Evolutionary conservation across 1,139 yeast genomes (phyloP), one percentile per base, ranked within the genome.

Genomic region (Saccharomyces hybrid): DNA sequence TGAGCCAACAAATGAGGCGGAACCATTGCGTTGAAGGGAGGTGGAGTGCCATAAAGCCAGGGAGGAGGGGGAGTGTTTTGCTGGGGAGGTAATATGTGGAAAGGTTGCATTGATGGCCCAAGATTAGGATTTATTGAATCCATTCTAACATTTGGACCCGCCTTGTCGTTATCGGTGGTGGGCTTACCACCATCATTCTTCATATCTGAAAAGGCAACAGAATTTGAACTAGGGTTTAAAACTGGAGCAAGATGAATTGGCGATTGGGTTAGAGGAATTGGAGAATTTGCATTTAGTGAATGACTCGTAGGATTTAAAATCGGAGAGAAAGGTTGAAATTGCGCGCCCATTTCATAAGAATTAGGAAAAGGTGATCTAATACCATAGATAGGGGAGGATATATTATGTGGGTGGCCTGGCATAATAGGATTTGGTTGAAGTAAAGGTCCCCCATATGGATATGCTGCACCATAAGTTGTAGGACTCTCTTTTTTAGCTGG

Each of bases 371-470:
- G 69, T n/a, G 71, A 67, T 44, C 60, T 66, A 16, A 65, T 58
- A 11, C 67, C 64, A 54, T 62, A 63, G n/a, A 55, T 59, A 14
- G 63, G 62, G 9, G 59, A 57, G 9, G 62, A 47, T 27, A 55
- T 54, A 23, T 64, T 61, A 20, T 59, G 60, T 47, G 57, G 63
- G 52, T 60, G 67, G 9, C 67, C 69, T 38, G 66, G 56, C 25
- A 64, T 48, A 23, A 65, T 60, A 8, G 67, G 66, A 49, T 61
- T 66, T 20, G 67, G 68, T 56, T 67, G 70, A 51, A 67, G 52
- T 42, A 66, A 52, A n/a, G 71, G 67, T 13, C 71, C 71, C 14
- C 70, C 70, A 48, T 68, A 68, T 23, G 73, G 72, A 44, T 67
- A 69, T 4, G 72, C 71, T 20, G 71, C 70, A 14, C 69, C 66